Evolutionary conservation across 305 asterid species (phyloP).

Genomic region (Rubia occidens): DNA sequence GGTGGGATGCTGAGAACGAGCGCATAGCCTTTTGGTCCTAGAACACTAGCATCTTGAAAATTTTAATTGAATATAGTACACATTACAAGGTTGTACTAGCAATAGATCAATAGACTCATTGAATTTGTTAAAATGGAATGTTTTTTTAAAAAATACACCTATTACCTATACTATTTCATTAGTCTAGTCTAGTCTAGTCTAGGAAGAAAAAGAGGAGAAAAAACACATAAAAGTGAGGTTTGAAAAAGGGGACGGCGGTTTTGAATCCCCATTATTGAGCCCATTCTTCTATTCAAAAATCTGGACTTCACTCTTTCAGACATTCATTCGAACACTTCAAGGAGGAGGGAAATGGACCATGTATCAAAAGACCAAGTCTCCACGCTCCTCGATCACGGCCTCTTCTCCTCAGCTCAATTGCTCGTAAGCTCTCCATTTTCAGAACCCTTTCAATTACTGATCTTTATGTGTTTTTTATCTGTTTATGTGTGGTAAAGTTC

Average conservation of each 20-base stretch:
- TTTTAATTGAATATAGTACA: too few species aligned
- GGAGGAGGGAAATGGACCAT: slow-evolving; percentile 46
- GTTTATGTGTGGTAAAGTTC: background rate
- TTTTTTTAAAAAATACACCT: too few species aligned
- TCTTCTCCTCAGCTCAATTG: slow-evolving; percentile 76
- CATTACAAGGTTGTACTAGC: too few species aligned
- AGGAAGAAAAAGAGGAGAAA: background rate
- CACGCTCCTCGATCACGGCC: slow-evolving; percentile 70
- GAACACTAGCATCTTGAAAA: too few species aligned
- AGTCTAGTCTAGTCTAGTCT: too few species aligned
- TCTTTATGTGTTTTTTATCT: slow-evolving; percentile 5
- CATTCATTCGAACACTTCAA: slow-evolving; percentile 7
- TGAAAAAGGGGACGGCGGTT: slow-evolving; percentile 5
- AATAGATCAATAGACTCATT: too few species aligned
- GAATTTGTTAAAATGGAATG: too few species aligned
- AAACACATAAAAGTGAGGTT: background rate
- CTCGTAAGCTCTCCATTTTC: slow-evolving; percentile 38
- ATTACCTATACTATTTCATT: too few species aligned
- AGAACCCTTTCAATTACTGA: background rate
- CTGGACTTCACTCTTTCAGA: background rate
- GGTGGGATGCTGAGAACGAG: too few species aligned
- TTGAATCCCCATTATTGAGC: background rate
- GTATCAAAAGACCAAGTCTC: slow-evolving; percentile 73
- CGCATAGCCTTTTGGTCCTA: too few species aligned
- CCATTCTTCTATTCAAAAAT: background rate